A percentile compares a stretch with the other conserved stretches of the same genome.
These are phyloP conservation scores for Phlebiopsis gigantea DNA, from an alignment of 768 basidiomycete genomes.

Conservation along the genomic window DNA sequence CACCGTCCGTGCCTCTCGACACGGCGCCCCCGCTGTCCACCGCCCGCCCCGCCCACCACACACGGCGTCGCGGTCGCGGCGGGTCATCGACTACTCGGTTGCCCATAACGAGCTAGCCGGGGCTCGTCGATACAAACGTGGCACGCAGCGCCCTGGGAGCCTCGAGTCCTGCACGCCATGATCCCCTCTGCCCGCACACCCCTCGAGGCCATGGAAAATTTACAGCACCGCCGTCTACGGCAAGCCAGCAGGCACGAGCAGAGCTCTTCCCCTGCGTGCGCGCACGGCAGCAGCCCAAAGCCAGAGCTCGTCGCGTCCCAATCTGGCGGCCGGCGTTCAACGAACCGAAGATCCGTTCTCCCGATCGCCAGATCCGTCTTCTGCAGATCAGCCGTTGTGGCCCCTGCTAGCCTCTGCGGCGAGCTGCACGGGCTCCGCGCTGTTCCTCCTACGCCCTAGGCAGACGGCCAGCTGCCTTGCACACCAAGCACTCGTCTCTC, in stretches of 20 bases:
- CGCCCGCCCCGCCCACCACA: no score
- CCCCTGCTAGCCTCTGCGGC: neutral
- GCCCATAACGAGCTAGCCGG: neutral
- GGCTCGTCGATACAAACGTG: neutral
- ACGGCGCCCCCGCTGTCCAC: neutral
- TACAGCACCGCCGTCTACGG: neutral
- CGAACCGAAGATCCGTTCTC: constrained; percentile 15
- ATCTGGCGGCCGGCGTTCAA: constrained; percentile 2
- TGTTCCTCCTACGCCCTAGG: no score
- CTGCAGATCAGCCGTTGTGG: constrained; percentile 15
- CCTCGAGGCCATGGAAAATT: neutral
- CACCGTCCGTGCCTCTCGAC: neutral
- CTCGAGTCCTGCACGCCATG: constrained; percentile 1
- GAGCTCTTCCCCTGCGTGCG: neutral
- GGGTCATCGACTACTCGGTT: no score
- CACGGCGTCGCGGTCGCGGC: no score
- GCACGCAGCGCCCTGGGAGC: neutral
- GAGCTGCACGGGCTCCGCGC: no score
- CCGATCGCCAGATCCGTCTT: constrained; percentile 22
- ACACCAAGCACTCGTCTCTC: no score
- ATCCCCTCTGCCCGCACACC: neutral
- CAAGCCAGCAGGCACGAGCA: neutral
- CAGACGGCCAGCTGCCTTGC: no score
- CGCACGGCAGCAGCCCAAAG: neutral
- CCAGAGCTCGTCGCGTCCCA: neutral